Evolutionary conservation across 257 asterid genomes (phyloP).

Genomic region (Scutellaria galericulata): DNA sequence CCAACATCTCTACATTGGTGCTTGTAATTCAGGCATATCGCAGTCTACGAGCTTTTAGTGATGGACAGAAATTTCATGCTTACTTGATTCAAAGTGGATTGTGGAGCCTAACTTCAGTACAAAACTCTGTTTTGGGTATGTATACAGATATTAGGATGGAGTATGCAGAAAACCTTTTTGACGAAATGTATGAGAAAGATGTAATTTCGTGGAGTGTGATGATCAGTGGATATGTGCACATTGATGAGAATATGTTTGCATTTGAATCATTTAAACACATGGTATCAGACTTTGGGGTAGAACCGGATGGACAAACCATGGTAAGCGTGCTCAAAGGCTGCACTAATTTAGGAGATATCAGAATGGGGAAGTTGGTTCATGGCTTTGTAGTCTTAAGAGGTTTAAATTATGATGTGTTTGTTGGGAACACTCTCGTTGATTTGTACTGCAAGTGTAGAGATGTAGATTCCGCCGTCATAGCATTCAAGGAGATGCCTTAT

Average conservation of each 20-base stretch:
- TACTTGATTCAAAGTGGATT: conserved; percentile 63
- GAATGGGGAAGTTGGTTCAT: conserved; percentile 64
- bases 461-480: conserved; percentile 58
- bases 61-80: conserved; percentile 60
- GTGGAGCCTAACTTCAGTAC: conserved; percentile 58
- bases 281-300: conserved; percentile 48
- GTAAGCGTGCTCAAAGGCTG: conserved; percentile 80
- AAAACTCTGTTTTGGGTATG: conserved; percentile 67
- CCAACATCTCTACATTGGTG: conserved; percentile 79
- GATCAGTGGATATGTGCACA: conserved; percentile 60
- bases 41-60: conserved; percentile 42
- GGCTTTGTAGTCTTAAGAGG: conserved; percentile 61
- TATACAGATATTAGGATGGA: conserved; percentile 61
- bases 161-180: conserved; percentile 65
- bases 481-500: conserved; percentile 60
- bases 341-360: conserved; percentile 49
- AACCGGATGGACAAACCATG: conserved; percentile 70
- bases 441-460: conserved; percentile 82
- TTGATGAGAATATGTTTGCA: conserved; percentile 44
- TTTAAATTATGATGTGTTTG: conserved; percentile 65
- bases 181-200: conserved; percentile 72
- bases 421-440: conserved; percentile 74
- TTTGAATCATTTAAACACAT: conserved; percentile 58
- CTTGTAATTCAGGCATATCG: conserved; percentile 69
- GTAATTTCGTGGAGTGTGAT: conserved; percentile 85